A percentile compares a stretch with the other conserved stretches of the same genome.
Evolutionary conservation across 345 rosid genomes (phyloP).

Genomic region (Cardamine chenopodiifolia): DNA sequence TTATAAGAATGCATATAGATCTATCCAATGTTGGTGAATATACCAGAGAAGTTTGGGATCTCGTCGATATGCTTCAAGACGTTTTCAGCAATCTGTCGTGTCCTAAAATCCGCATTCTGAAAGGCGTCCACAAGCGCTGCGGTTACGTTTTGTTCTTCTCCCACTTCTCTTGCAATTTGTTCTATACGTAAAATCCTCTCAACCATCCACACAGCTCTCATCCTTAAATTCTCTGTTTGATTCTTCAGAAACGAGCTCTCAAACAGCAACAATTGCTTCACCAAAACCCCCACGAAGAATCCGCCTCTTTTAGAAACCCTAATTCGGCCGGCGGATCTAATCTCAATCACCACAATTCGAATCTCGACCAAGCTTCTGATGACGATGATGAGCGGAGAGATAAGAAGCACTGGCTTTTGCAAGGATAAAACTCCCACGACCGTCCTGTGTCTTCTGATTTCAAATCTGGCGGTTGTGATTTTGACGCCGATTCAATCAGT

Average conservation of each 20-base stretch:
- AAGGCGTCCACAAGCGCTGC: slow-evolving; percentile 93
- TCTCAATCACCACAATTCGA: slow-evolving; percentile 47
- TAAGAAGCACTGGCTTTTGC: slow-evolving; percentile 73
- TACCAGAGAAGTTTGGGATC: slow-evolving; percentile 93
- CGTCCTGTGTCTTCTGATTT: slow-evolving; percentile 37
- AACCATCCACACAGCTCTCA: slow-evolving; percentile 83
- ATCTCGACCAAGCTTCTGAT: not conserved
- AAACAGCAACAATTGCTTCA: slow-evolving; percentile 60
- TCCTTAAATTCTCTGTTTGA: slow-evolving; percentile 65
- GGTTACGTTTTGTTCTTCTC: slow-evolving; percentile 71
- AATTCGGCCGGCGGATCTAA: slow-evolving; percentile 52
- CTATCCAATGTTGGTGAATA: slow-evolving; percentile 64
- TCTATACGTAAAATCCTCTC: slow-evolving; percentile 85
- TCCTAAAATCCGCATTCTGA: slow-evolving; percentile 83
- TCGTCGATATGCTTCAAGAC: slow-evolving; percentile 86
- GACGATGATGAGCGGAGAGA: slow-evolving; percentile 72
- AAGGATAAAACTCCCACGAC: slow-evolving; percentile 52
- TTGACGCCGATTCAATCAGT: slow-evolving; percentile 43
- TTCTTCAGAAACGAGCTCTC: slow-evolving; percentile 85
- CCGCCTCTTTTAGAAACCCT: slow-evolving; percentile 56
- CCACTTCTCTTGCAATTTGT: slow-evolving; percentile 72
- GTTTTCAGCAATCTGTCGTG: slow-evolving; percentile 85
- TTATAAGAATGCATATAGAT: slow-evolving; percentile 25
- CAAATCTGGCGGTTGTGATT: slow-evolving; percentile 38
- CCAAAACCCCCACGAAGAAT: slow-evolving; percentile 41